Evolutionary conservation across 768 basidiomycete genomes (phyloP).

Genomic region (Tephrocybe sp.): DNA sequence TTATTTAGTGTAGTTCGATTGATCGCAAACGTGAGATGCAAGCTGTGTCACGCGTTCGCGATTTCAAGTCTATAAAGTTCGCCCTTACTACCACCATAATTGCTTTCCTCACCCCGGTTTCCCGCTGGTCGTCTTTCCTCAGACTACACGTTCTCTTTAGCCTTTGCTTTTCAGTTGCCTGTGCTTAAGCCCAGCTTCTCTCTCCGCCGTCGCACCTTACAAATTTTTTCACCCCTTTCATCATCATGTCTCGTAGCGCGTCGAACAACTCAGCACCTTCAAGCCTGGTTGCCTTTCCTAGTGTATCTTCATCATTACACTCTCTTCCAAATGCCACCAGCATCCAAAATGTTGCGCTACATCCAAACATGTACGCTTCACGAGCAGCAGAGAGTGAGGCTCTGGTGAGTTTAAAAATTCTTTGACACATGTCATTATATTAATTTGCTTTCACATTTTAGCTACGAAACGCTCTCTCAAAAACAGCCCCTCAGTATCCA

Average conservation of each 20-base stretch:
- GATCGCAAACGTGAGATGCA: slow-evolving; percentile 29
- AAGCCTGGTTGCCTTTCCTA: slow-evolving; percentile 70
- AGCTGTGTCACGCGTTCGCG: slow-evolving; percentile 30
- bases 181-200: no score
- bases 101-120: slow-evolving; percentile 22
- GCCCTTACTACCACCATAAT: slow-evolving; percentile 19
- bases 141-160: slow-evolving; percentile 12
- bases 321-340: slow-evolving; percentile 71
- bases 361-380: slow-evolving; percentile 67
- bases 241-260: slow-evolving; percentile 32
- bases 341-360: slow-evolving; percentile 61
- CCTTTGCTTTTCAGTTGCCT: slow-evolving; percentile 16
- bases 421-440: neutral
- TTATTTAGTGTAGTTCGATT: slow-evolving; percentile 20
- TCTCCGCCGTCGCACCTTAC: no score
- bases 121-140: slow-evolving; percentile 10
- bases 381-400: slow-evolving; percentile 72
- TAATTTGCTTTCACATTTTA: slow-evolving; percentile 17
- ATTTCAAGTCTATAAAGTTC: slow-evolving; percentile 31
- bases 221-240: slow-evolving; percentile 11
- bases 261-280: slow-evolving; percentile 39
- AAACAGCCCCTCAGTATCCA: slow-evolving; percentile 35
- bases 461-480: slow-evolving; percentile 68
- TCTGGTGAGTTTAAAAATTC: slow-evolving; percentile 45
- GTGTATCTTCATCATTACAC: slow-evolving; percentile 64